Percentiles rank a stretch among this genome's conserved stretches.
phyloP scores from a whole-genome alignment of 2,329 filamentous ascomycete species.

The Dactylellina parvicollis region DNA sequence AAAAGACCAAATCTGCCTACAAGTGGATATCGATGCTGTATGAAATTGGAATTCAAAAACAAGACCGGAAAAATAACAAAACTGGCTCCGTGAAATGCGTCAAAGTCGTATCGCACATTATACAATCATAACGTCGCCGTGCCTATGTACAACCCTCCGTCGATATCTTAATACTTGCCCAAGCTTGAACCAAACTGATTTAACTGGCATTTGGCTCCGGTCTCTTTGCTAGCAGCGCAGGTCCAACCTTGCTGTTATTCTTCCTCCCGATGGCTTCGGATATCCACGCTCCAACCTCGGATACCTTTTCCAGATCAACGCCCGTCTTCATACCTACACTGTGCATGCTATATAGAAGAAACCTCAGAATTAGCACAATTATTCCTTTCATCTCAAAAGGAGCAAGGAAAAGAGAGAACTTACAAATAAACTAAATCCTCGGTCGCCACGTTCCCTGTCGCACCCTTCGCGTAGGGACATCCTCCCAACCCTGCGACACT shows the following conservation, averaged over 20 bases:
- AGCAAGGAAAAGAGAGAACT: constrained; percentile 11
- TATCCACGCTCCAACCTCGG: constrained; percentile 78
- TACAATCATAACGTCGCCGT: background rate
- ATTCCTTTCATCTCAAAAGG: background rate
- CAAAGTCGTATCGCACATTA: background rate
- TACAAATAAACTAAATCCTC: constrained; percentile 82
- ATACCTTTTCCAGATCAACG: constrained; percentile 73
- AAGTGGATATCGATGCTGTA: no score
- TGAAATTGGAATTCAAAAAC: no score
- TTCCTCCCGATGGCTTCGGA: constrained; percentile 70
- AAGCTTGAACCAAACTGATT: no score
- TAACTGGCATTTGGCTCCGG: constrained; percentile 13
- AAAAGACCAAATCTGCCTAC: no score
- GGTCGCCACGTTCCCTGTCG: constrained; percentile 85
- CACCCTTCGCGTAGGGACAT: constrained; percentile 84
- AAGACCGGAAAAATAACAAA: background rate
- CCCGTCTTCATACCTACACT: constrained; percentile 79
- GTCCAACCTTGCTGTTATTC: constrained; percentile 75
- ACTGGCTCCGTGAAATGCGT: constrained; percentile 1
- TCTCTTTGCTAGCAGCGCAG: constrained; percentile 69
- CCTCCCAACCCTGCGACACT: constrained; percentile 83
- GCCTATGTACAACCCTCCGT: background rate
- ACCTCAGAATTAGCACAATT: constrained; percentile 1
- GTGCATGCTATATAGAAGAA: constrained; percentile 65
- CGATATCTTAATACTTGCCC: background rate